A percentile compares a stretch with the other conserved stretches of the same genome.
Evolutionary conservation across 179 eudicot genomes (phyloP).

Genomic region (Beta lomatogona): DNA sequence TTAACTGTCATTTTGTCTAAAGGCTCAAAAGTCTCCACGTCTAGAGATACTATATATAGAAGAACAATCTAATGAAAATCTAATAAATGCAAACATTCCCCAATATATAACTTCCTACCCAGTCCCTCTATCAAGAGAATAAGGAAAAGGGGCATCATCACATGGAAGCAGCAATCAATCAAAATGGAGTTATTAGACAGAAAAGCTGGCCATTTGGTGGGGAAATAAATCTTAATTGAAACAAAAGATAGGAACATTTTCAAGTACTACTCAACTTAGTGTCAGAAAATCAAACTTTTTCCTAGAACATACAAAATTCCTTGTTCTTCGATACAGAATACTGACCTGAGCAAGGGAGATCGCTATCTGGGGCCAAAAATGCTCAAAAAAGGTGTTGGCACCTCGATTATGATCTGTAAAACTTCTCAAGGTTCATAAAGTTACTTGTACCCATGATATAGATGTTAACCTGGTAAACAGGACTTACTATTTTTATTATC

Average conservation of each 20-base stretch:
- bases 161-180: slow-evolving; percentile 54
- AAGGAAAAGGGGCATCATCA: slow-evolving; percentile 40
- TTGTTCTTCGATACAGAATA: background rate
- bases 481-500: background rate
- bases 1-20: slow-evolving; percentile 17
- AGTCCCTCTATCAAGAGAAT: slow-evolving; percentile 13
- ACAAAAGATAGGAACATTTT: background rate
- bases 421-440: background rate
- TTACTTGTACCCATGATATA: background rate
- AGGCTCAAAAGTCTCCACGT: slow-evolving; percentile 14
- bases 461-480: background rate
- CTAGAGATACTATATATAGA: slow-evolving; percentile 6
- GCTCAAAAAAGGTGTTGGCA: background rate
- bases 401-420: background rate
- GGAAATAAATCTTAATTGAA: slow-evolving; percentile 9
- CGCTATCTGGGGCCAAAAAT: background rate
- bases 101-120: background rate
- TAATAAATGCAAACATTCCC: slow-evolving; percentile 25
- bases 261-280: slow-evolving; percentile 4
- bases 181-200: slow-evolving; percentile 39
- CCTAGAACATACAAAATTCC: background rate
- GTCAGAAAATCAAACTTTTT: background rate
- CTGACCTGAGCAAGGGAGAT: slow-evolving; percentile 13
- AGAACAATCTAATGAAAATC: slow-evolving; percentile 7
- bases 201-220: slow-evolving; percentile 9